Base-by-base conservation (phyloP, 1,284 basidiomycete genomes). In the Fomitopsis pinicola region DNA sequence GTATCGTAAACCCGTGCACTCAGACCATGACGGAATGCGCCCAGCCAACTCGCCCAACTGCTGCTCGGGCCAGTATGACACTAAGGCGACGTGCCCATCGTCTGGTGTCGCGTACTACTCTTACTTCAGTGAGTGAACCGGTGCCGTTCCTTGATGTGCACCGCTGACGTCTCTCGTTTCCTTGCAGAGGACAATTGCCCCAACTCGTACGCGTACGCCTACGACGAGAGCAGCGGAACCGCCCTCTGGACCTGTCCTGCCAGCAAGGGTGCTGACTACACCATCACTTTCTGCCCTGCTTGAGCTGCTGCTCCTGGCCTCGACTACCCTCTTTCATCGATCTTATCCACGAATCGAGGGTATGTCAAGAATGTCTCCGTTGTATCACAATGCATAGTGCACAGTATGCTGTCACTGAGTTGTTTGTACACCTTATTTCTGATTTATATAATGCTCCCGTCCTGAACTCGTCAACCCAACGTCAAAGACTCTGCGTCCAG, bases 191-290 rank as follows among this genome's bases (percentile, higher is more conserved):
- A 62, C 56, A 71, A 66, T 61, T 84, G 82, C 72, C 78, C 78
- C 5, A 72, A 79, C 66, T 70, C 79, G 9, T 83, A 82, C 67
- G 79, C 74, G 2, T 83, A 82, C 65, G 80, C 82, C 10, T 84
- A 75, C 66, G 82, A 83, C 68, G 82, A 83, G 67, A 68, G 69
- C 58, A 77, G 75, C 63, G 75, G 76, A 6, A 78, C 77, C 12
- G 80, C 82, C 17, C 72, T 82, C 54, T 82, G 75, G 75, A 79
- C 76, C 7, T 83, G 82, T 68, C 64, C 66, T 48, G 68, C 75
- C 8, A 55, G 62, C 56, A 57, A 65, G 36, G 66, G 68, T 3
- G 77, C 80, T 4, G 77, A 80, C 64, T 84, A 80, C 66, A 81
- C 78, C 42, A 59, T 82, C 64, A 82, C 79, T 1, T 82, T 82